Conservation (phyloP, 1,139 yeast genomes). For the Debaryomycetaceae sp. region DNA sequence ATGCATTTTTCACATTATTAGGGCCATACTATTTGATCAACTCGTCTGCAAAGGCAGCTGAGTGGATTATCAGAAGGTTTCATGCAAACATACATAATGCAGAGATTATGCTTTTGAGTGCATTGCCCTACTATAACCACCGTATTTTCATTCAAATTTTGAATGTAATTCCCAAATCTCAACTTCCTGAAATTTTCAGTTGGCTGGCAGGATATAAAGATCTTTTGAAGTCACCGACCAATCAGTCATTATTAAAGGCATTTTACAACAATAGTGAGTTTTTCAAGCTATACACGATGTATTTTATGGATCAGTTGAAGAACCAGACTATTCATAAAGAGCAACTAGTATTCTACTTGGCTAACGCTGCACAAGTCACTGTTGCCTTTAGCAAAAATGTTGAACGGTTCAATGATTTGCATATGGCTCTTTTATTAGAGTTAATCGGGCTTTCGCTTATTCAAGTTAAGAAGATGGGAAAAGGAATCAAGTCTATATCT, state of each 20-base stretch:
- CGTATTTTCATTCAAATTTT: conserved; percentile 74
- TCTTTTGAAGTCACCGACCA: conserved; percentile 60
- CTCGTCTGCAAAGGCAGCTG: conserved; percentile 80
- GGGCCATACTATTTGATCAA: conserved; percentile 73
- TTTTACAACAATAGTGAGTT: conserved; percentile 66
- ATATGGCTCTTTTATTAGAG: conserved; percentile 56
- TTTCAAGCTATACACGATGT: conserved; percentile 61
- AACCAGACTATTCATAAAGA: conserved; percentile 62
- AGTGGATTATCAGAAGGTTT: conserved; percentile 93
- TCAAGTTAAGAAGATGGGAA: conserved; percentile 14
- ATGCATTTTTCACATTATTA: conserved; percentile 68
- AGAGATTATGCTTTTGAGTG: conserved; percentile 65
- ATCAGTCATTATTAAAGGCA: conserved; percentile 66
- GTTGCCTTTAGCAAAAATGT: conserved; percentile 36
- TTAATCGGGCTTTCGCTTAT: conserved; percentile 49
- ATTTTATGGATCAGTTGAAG: conserved; percentile 51
- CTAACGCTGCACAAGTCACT: conserved; percentile 64
- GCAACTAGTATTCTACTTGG: conserved; percentile 73
- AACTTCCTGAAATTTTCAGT: conserved; percentile 71
- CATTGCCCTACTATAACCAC: conserved; percentile 72
- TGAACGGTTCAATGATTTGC: conserved; percentile 26
- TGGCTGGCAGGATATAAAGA: conserved; percentile 73
- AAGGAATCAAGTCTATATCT: conserved; percentile 30
- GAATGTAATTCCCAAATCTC: conserved; percentile 59
- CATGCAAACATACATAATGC: conserved; percentile 79